These are phyloP conservation scores for Backusella tarrabulga DNA, from an alignment of 192 early-diverging fungal genomes.

Conservation along the genomic window DNA sequence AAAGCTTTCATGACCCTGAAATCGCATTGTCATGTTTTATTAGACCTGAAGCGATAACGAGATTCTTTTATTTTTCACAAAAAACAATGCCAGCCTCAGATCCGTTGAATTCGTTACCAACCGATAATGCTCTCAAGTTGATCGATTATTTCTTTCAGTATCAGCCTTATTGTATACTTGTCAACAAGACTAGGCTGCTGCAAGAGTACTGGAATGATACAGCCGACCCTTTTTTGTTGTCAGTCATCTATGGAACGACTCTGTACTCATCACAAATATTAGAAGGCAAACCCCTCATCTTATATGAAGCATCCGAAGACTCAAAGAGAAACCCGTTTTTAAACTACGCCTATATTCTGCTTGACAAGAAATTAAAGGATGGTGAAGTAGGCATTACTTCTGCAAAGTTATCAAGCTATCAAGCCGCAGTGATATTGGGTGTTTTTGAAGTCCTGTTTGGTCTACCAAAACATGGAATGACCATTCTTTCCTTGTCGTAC, in stretches of 20 bases:
- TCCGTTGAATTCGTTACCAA: constrained; percentile 17
- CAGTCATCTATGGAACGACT: constrained; percentile 25
- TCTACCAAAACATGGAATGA: constrained; percentile 22
- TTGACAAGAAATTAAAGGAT: not conserved
- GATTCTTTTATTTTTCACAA: not conserved
- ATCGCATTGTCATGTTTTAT: not conserved
- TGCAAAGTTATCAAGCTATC: constrained; percentile 11
- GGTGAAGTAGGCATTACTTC: not conserved
- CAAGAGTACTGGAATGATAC: constrained; percentile 31
- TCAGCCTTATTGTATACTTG: constrained; percentile 16
- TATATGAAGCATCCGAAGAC: constrained; percentile 8
- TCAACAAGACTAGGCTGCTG: constrained; percentile 30
- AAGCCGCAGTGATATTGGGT: constrained; percentile 24
- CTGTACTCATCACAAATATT: constrained; percentile 16
- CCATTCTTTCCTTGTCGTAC: constrained; percentile 19
- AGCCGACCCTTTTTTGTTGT: constrained; percentile 22
- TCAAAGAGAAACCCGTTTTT: constrained; percentile 18
- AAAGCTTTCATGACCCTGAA: not conserved
- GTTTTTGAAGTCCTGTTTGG: constrained; percentile 27
- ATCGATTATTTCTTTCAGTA: constrained; percentile 30
- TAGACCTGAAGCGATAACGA: not conserved
- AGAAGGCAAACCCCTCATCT: constrained; percentile 12
- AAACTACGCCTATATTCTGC: constrained; percentile 23
- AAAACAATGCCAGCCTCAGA: not conserved
- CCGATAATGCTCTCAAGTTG: constrained; percentile 18